Percentiles rank a stretch among this genome's conserved stretches.
Conservation (phyloP, 345 rosid genomes). For the Aethionema arabicum region DNA sequence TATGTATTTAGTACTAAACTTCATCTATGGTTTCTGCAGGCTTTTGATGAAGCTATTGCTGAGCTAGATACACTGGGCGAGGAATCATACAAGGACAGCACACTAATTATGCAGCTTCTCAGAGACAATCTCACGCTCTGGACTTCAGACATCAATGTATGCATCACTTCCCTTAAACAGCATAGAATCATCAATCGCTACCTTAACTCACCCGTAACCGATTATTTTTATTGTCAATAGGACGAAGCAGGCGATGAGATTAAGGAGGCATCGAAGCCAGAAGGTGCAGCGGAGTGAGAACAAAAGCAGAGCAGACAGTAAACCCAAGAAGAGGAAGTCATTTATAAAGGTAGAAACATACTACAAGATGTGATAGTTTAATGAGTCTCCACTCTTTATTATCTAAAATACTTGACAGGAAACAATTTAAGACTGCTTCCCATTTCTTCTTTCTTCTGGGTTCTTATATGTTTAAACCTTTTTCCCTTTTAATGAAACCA, state of each 20-base stretch:
- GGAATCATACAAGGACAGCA: slow-evolving; percentile 82
- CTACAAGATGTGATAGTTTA: slow-evolving; percentile 43
- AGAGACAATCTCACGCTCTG: slow-evolving; percentile 76
- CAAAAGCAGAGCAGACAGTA: not conserved
- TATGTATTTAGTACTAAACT: too few relatives aligned
- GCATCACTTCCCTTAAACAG: slow-evolving; percentile 2
- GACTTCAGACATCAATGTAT: slow-evolving; percentile 57
- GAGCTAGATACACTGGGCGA: slow-evolving; percentile 71
- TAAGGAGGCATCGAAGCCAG: slow-evolving; percentile 36
- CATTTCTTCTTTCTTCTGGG: not conserved
- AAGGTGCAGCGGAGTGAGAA: slow-evolving; percentile 23
- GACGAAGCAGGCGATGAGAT: slow-evolving; percentile 42
- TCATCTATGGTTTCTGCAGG: slow-evolving; percentile 23
- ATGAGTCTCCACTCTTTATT: not conserved
- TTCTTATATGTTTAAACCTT: not conserved
- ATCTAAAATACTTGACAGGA: slow-evolving; percentile 39
- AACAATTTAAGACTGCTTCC: slow-evolving; percentile 40
- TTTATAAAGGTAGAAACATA: slow-evolving; percentile 25
- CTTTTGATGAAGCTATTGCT: slow-evolving; percentile 75
- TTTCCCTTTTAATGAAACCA: not conserved
- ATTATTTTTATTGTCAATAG: slow-evolving; percentile 3
- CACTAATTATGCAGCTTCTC: slow-evolving; percentile 75
- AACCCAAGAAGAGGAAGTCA: slow-evolving; percentile 15
- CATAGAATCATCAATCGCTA: not conserved
- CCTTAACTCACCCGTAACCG: not conserved